Percentiles rank a stretch among this genome's conserved stretches.
phyloP scores from a whole-genome alignment of 2,329 filamentous ascomycete genomes.

The Arthrobotrys iridis region DNA sequence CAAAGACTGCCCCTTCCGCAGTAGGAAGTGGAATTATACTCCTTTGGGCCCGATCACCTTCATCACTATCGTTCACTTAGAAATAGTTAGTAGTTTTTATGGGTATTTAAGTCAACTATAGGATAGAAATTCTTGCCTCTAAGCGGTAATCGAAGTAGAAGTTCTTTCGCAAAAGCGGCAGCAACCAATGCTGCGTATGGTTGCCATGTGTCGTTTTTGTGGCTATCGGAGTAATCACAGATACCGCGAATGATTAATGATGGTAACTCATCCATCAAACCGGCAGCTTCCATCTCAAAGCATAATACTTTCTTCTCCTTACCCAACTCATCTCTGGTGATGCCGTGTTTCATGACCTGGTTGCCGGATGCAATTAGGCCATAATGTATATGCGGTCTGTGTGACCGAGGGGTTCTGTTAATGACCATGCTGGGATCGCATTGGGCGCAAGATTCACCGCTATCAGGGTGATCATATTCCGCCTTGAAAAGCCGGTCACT shows the following conservation, averaged over 20 bases:
- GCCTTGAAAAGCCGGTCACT: background rate
- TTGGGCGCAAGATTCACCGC: background rate
- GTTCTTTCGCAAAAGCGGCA: constrained; percentile 57
- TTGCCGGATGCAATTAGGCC: constrained; percentile 3
- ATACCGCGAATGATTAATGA: constrained; percentile 63
- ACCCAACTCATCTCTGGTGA: constrained; percentile 39
- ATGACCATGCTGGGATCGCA: background rate
- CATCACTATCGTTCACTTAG: background rate
- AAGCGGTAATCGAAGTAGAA: constrained; percentile 23
- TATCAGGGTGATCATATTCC: background rate
- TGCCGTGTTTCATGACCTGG: constrained; percentile 32
- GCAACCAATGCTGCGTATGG: constrained; percentile 58
- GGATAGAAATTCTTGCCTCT: background rate
- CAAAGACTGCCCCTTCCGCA: constrained; percentile 54
- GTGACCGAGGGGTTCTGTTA: background rate
- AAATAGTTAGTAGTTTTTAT: background rate
- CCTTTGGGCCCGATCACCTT: background rate
- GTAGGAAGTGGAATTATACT: background rate
- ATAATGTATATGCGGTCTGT: background rate
- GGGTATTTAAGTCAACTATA: no score
- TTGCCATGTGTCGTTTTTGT: constrained; percentile 59
- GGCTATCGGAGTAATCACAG: constrained; percentile 63
- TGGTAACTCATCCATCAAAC: constrained; percentile 59
- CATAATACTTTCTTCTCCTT: constrained; percentile 23
- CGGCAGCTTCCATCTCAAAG: constrained; percentile 62